These are phyloP conservation scores for Lasiodiplodia hormozganensis DNA, from an alignment of 2,329 filamentous ascomycete species.

Conservation along the genomic window DNA sequence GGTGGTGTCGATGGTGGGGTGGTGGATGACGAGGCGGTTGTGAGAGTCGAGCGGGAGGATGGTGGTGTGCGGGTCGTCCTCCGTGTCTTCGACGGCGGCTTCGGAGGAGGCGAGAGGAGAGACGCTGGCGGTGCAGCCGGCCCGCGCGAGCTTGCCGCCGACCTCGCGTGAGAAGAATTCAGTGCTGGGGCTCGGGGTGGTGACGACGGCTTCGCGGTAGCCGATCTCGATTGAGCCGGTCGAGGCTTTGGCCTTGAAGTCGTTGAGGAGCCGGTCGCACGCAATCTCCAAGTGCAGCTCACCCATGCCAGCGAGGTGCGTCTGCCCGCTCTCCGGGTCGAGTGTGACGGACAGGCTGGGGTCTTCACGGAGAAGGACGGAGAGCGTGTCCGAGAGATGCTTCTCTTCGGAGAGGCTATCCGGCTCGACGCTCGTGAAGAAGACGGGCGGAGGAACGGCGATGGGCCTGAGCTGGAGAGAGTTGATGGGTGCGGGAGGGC, in stretches of 20 bases:
- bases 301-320: conserved; percentile 94
- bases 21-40: conserved; percentile 69
- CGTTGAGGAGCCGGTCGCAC: conserved; percentile 82
- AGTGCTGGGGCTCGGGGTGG: conserved; percentile 62
- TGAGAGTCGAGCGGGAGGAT: conserved; percentile 36
- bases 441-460: conserved; percentile 88
- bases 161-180: conserved; percentile 79
- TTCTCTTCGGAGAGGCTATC: conserved; percentile 80
- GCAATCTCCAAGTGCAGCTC: conserved; percentile 95
- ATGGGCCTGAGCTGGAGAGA: conserved; percentile 86
- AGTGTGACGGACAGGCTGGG: conserved; percentile 85
- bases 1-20: conserved; percentile 56
- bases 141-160: conserved; percentile 79
- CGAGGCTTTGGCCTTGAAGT: conserved; percentile 82
- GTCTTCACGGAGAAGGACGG: conserved; percentile 85
- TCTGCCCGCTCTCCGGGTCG: conserved; percentile 91
- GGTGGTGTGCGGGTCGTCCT: conserved; percentile 37
- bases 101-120: conserved; percentile 60
- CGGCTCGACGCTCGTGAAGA: conserved; percentile 92
- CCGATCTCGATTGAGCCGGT: conserved; percentile 95
- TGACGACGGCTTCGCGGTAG: conserved; percentile 82
- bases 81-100: conserved; percentile 37
- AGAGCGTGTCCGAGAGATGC: conserved; percentile 76
- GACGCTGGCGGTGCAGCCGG: conserved; percentile 73
- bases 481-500: conserved; percentile 72